Base-by-base conservation (phyloP, 2,329 filamentous ascomycete genomes). In the Thielaviopsis populi region DNA sequence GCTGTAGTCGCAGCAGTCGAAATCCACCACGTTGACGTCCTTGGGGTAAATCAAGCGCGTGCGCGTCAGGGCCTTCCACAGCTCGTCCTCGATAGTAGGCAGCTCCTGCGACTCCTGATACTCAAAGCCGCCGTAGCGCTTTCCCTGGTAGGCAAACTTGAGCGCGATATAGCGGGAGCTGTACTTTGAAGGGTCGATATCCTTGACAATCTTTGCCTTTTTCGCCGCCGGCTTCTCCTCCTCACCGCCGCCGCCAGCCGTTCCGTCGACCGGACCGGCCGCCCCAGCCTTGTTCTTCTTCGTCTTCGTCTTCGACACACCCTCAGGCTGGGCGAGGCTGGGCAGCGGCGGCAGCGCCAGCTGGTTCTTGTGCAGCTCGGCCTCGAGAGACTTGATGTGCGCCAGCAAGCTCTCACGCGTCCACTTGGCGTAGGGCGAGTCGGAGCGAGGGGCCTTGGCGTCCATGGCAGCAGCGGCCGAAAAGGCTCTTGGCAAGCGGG, bases 91-190 rank as follows among this genome's bases (percentile, higher is more conserved):
- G 67, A 99, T 88, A 0, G 91, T 91, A 4, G 92, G 85, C 67
- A 89, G 73, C 2, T 83, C 76, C 66, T 87, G 87, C 68, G 84
- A 84, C 66, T 81, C 80, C 71, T 92, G 86, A 74, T 92, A 89
- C 76, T 99, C 94, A 73, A 91, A 95, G 0, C 94, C 94, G 74
- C 94, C 92, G 74, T 97, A 99, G 63, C 83, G 82, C 72, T 89
- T 88, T 58, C 94, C 94, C 42, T 97, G 77, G 73, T 99, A 99
- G 46, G 94, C 91, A 67, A 99, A 85, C 74, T 96, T 97, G 66
- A 99, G 78, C 7, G 92, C 94, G 67, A 99, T 88, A 66, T 87
- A 84, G 58, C 94, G 84, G 1, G 90, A 95, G 42, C 83, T 81
- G 73, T 96, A 96, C 71, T 84, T 87, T 15, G 84, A 84, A 0